Evolutionary conservation across 192 early-diverging fungal genomes (phyloP), one percentile per base, ranked within the genome.

Genomic region (Umbelopsis sp.): DNA sequence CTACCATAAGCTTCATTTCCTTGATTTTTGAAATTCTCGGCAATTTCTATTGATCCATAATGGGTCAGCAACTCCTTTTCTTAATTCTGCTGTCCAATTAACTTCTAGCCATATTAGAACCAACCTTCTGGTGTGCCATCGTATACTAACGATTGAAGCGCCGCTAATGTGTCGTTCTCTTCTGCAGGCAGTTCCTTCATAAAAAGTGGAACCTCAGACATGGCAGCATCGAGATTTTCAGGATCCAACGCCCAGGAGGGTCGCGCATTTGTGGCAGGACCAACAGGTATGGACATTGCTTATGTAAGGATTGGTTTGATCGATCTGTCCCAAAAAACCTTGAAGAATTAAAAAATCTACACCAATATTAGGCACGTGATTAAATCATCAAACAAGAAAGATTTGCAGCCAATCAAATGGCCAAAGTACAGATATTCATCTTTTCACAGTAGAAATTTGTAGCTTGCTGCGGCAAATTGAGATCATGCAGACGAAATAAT

Each of bases 101-200:
- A 41, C 5, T 41, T 11, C 7, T 11, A 41, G 38, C 8, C 38
- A 41, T 6, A 41, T 41, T 41, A 41, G 5, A 41, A 41, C 50
- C 43, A 81, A 93, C 93, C 91, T 79, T 96, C 95, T 3, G 97
- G 96, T 32, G 95, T 91, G 41, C 96, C 98, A 66, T 99, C 97
- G 74, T 91, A 96, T 1, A 90, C 84, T 22, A 99, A 80, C 49
- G 89, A 87, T 74, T 96, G 90, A 16, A 98, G 72, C 1, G 98
- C 98, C 26, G 80, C 85, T 43, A 98, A 80, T 0, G 91, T 87
- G 5, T 87, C 80, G 73, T 95, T 95, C 24, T 91, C 89, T 49
- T 88, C 86, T 12, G 89, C 79, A 10, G 90, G 90, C 25, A 96
- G 74, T 17, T 84, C 74, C 49, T 79, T 87, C 98, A 99, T 99